Base-by-base conservation (phyloP, 139 green algal species). In the Chlamydomonas sphaeroides region DNA sequence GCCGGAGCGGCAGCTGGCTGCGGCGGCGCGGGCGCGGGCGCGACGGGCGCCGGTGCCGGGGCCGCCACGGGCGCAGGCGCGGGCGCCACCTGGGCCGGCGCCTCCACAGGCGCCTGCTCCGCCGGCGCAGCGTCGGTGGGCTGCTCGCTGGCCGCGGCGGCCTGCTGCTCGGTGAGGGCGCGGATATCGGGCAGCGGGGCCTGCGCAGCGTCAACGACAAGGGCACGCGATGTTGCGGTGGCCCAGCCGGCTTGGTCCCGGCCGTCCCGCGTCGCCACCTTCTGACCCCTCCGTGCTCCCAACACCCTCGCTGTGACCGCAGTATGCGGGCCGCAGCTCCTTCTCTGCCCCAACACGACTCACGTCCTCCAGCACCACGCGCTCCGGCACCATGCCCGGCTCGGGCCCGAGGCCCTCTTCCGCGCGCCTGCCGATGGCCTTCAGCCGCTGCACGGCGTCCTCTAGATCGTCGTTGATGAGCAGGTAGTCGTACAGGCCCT, bases 391-490 rank as follows among this genome's bases (percentile, higher is more conserved):
- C 74, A 88, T 80, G 0, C 89, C 89, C 5, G 87, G 89, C 84
- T 91, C 89, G 26, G 89, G 78, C 15, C 80, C 78, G 53, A 90
- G 51, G 0, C 89, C 89, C 28, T 56, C 62, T 20, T 67, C 57
- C 0, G 80, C 80, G 10, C 84, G 75, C 45, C 65, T 70, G 30
- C 83, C 83, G 48, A 93, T 89, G 35, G 69, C 57, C 61, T 45
- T 32, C 42, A 93, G 87, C 75, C 88, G 81, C 33, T 67, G 78
- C 25, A 87, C 79, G 8, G 90, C 88, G 8, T 83, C 80, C 2
- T 96, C 94, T 67, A 97, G 69, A 41, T 93, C 73, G 32, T 95
- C 88, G 68, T 98, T 98, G 51, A 95, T 89, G 32, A 98, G 82
- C n/a, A 97, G 74, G 77, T 95, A 94, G 80, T 98, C 94, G 67